phyloP scores from a whole-genome alignment of 2,329 filamentous ascomycete genomes.

The Arthrobotrys pseudoclavata region DNA sequence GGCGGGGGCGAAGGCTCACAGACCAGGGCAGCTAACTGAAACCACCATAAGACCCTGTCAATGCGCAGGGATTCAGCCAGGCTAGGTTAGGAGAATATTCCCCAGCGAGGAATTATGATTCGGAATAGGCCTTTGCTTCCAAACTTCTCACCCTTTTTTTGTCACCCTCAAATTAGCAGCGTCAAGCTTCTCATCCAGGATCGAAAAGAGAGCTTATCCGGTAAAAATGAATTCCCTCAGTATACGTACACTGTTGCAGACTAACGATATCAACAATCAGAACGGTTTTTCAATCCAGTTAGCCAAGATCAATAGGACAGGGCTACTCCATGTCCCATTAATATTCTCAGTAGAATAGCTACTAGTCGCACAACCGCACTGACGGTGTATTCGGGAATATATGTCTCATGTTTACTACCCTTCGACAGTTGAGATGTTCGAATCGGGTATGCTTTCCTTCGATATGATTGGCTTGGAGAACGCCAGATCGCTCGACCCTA shows the following conservation, averaged over 20 bases:
- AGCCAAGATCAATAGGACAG: slow-evolving; percentile 30
- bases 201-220: slow-evolving; percentile 1
- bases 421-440: not conserved
- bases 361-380: slow-evolving; percentile 8
- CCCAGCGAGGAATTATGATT: slow-evolving; percentile 2
- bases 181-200: not conserved
- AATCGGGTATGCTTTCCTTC: not conserved
- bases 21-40: slow-evolving; percentile 26
- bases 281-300: slow-evolving; percentile 1
- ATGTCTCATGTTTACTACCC: slow-evolving; percentile 8
- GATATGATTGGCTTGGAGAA: not conserved
- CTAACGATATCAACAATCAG: not conserved
- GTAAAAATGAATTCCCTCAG: slow-evolving; percentile 30
- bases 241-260: not conserved
- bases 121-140: not conserved
- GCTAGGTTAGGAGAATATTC: slow-evolving; percentile 21
- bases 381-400: slow-evolving; percentile 23
- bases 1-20: not conserved
- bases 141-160: not conserved
- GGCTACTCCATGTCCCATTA: slow-evolving; percentile 13
- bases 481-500: not conserved
- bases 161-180: not conserved
- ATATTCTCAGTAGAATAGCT: not conserved
- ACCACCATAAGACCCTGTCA: slow-evolving; percentile 8
- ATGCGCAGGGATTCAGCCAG: slow-evolving; percentile 21